Percentiles rank a stretch among this genome's conserved stretches.
phyloP scores from a whole-genome alignment of 1,284 basidiomycete species.

The Pseudozyma sp. region DNA sequence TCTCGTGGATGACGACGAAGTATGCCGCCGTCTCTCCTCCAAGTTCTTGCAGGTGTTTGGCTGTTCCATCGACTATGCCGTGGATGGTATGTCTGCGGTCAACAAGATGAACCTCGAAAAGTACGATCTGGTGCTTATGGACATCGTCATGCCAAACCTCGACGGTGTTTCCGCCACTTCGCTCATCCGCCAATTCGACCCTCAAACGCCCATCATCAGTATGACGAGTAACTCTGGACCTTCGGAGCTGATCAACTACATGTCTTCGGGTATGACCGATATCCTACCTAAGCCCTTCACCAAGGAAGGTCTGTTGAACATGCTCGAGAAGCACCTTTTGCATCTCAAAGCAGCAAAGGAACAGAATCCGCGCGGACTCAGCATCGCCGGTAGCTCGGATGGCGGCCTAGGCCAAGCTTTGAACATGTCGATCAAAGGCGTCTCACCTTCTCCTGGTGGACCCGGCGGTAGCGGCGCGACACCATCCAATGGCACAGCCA shows the following conservation, averaged over 20 bases:
- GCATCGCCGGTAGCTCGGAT: conserved; percentile 2
- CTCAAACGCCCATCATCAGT: conserved; percentile 93
- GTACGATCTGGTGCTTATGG: conserved; percentile 88
- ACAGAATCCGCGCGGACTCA: conserved; percentile 15
- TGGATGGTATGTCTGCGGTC: conserved; percentile 90
- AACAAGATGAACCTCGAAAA: conserved; percentile 94
- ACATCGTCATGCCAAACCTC: conserved; percentile 93
- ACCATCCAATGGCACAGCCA: conserved; percentile 3
- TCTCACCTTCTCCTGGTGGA: conserved; percentile 8
- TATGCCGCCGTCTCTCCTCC: conserved; percentile 85
- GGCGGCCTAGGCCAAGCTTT: background rate
- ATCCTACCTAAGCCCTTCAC: conserved; percentile 97
- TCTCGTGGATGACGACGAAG: conserved; percentile 93
- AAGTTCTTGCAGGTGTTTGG: conserved; percentile 97
- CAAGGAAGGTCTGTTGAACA: conserved; percentile 86
- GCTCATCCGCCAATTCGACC: conserved; percentile 92
- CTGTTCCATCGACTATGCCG: conserved; percentile 91
- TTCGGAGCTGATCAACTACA: conserved; percentile 90
- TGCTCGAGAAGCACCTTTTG: conserved; percentile 95
- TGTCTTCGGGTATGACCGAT: conserved; percentile 92
- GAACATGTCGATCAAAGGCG: conserved; percentile 9
- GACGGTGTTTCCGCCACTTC: conserved; percentile 87
- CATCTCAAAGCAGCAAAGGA: conserved; percentile 88
- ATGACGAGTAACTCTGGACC: conserved; percentile 96
- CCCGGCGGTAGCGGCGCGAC: background rate